These are phyloP conservation scores for Dimargaris cristalligena DNA, from an alignment of 192 early-diverging fungal genomes.

Conservation along the genomic window DNA sequence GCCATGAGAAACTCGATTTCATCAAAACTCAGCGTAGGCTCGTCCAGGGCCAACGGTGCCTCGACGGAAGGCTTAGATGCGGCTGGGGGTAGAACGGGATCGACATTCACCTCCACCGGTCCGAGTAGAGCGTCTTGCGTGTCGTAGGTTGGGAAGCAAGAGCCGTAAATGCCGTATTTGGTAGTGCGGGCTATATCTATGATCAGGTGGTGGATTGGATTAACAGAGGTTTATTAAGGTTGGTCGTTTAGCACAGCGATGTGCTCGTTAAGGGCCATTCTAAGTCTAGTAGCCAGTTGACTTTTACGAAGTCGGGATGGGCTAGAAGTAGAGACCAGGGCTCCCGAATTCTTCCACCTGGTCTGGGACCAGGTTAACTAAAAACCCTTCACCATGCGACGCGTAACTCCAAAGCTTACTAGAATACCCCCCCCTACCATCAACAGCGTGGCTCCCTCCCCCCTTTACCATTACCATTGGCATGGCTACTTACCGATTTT, in stretches of 20 bases:
- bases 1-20: background rate
- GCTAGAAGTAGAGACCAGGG: background rate
- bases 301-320: background rate
- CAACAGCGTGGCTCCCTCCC: too few species aligned
- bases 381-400: background rate
- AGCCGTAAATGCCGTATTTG: background rate
- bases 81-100: background rate
- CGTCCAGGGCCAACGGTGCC: background rate
- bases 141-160: slow-evolving; percentile 5
- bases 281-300: background rate
- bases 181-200: background rate
- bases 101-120: background rate
- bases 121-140: background rate
- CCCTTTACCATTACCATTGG: too few species aligned
- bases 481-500: background rate
- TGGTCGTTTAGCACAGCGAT: background rate
- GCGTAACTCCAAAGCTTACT: background rate
- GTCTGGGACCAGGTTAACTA: background rate
- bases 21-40: background rate
- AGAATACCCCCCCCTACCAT: too few species aligned
- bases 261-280: too few species aligned
- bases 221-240: background rate
- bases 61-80: background rate
- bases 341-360: too few species aligned
- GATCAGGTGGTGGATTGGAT: background rate